Base-by-base conservation (phyloP, 352 stramenopile genomes). In the Phytophthora cactorum region DNA sequence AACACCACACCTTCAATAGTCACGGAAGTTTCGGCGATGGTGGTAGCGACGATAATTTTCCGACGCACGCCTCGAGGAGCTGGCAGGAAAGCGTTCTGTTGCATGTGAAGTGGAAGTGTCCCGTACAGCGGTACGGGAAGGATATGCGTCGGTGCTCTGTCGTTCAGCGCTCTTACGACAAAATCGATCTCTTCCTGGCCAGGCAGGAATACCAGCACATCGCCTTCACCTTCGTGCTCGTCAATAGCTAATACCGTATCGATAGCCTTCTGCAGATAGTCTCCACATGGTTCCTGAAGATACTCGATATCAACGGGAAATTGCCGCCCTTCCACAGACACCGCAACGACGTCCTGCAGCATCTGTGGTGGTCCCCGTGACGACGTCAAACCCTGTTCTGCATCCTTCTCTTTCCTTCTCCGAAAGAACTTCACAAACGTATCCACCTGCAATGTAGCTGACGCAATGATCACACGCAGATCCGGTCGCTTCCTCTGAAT, bases 1-100 rank as follows among this genome's bases (percentile, higher is more conserved):
- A 92, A 95, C 9, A 91, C 80, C 7, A 98, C 95, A 47, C 98
- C 97, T 27, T 97, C 93, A 63, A 99, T 99, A 2, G 98, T 99
- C 56, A 99, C 95, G 0, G 94, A 99, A 14, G 95, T 98, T 77
- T 98, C 93, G 14, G 94, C 94, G 59, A 98, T 98, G 27, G 95
- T 98, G 17, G 94, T 98, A 5, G 90, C 82, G 8, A 95, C 81
- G 55, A 95, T 93, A 28, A 96, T 77, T 63, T 97, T 97, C 34
- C 91, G 82, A 29, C 72, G 72, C 36, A 91, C 59, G 12, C 79
- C 68, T 31, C 78, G 74, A n/a, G 87, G 89, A 3, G 83, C 59
- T 5, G 82, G 79, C 8, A 97, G 68, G 43, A 99, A 98, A n/a
- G 93, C 93, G 41, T 86, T 82, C 49, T 97, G 85, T 68, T 99